Evolutionary conservation across 2,329 filamentous ascomycete genomes (phyloP).

Genomic region (Fonsecaea nubica): DNA sequence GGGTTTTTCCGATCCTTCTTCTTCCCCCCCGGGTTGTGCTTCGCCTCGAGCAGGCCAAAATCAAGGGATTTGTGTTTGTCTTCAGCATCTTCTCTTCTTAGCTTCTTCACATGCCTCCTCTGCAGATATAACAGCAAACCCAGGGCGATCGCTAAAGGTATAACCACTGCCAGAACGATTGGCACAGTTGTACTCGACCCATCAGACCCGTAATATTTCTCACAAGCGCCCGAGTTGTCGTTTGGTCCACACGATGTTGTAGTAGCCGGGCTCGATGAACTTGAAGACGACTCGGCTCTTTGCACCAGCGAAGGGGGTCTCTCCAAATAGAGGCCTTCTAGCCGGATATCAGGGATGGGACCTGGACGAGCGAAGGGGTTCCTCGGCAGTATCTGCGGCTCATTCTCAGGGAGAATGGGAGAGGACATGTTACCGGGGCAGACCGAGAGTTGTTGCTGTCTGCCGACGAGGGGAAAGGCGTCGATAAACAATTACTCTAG

Average conservation of each 20-base stretch:
- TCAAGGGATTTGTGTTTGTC: slow-evolving; percentile 92
- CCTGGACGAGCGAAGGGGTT: slow-evolving; percentile 35
- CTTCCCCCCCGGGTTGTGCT: slow-evolving; percentile 43
- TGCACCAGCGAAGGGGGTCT: slow-evolving; percentile 28
- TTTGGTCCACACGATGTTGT: slow-evolving; percentile 29
- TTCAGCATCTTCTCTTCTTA: slow-evolving; percentile 76
- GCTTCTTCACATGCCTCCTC: slow-evolving; percentile 74
- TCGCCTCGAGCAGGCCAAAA: slow-evolving; percentile 75
- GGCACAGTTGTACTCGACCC: slow-evolving; percentile 65
- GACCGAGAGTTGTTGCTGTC: background rate
- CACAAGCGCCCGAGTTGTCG: slow-evolving; percentile 31
- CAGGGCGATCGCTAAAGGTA: slow-evolving; percentile 73
- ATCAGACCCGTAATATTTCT: slow-evolving; percentile 26
- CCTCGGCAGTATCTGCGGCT: slow-evolving; percentile 35
- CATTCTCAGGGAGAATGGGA: slow-evolving; percentile 29
- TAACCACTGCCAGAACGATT: slow-evolving; percentile 73
- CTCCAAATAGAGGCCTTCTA: slow-evolving; percentile 34
- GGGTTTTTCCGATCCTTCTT: slow-evolving; percentile 51
- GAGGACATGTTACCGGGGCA: slow-evolving; percentile 25
- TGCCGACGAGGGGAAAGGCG: slow-evolving; percentile 3
- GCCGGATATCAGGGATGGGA: slow-evolving; percentile 36
- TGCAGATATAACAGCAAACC: slow-evolving; percentile 77
- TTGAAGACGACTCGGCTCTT: slow-evolving; percentile 28
- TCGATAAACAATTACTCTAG: slow-evolving; percentile 13
- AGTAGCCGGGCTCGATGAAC: slow-evolving; percentile 17